Evolutionary conservation across 179 eudicot genomes (phyloP), one percentile per base, ranked within the genome.

Genomic region (Beta lomatogona): DNA sequence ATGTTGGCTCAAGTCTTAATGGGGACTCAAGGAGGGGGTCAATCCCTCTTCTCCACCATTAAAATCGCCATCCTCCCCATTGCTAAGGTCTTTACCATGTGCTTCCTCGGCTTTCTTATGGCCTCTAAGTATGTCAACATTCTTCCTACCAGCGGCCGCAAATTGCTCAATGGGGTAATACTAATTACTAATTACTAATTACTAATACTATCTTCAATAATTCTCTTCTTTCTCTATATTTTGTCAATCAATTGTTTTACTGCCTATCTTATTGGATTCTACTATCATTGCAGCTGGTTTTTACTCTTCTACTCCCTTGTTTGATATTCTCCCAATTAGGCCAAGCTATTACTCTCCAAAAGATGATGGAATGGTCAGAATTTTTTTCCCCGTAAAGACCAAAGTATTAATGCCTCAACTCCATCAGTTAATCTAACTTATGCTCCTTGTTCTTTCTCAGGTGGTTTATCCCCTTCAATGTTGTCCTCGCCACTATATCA

Each of bases 391-490:
- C 48, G 31, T 53, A 58, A 0, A 54, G 14, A 55, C 15, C 16
- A 45, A 21, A 64, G 18, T 18, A 16, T 45, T 65, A 6, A 0
- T 25, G 5, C n/a, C 9, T 73, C 14, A 55, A 66, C 73, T 61
- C 25, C 25, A 15, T 57, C 13, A n/a, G 63, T 71, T 55, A 28
- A 70, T 50, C 66, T 19, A 66, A 73, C 44, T 55, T 54, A 71
- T 21, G 45, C 74, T 60, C 69, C 44, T 69, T 25, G 54, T 41
- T 70, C 55, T 85, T 72, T 69, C 77, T 70, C 93, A 95, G 98
- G 98, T 95, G 98, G 98, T 95, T 95, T 81, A 95, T 95, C 80
- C 98, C 98, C 77, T 81, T 92, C 81, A 95, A 95, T 82, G 89
- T 95, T 69, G 60, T 93, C 77, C 87, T 95, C 12, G 91, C 97